Evolutionary conservation across 2,329 filamentous ascomycete genomes (phyloP).

Genomic region (Alternaria consortialis): DNA sequence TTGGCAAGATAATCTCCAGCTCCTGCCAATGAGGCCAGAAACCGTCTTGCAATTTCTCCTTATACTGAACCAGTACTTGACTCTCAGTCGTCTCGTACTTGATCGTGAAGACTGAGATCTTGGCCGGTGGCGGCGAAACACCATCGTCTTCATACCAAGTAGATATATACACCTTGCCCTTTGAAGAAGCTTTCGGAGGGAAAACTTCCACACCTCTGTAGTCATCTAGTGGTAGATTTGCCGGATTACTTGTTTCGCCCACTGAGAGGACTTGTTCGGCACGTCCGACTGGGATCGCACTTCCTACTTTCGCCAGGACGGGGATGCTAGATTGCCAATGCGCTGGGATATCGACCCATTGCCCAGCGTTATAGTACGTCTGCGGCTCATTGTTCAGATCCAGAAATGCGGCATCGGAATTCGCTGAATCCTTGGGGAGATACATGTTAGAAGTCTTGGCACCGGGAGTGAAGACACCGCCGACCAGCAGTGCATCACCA

Average conservation of each 20-base stretch:
- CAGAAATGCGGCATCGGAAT: slow-evolving; percentile 64
- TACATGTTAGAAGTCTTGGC: slow-evolving; percentile 66
- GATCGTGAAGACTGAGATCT: slow-evolving; percentile 39
- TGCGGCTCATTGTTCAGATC: slow-evolving; percentile 71
- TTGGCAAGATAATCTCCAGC: slow-evolving; percentile 61
- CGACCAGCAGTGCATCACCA: slow-evolving; percentile 71
- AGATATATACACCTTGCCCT: slow-evolving; percentile 48
- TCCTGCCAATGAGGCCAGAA: slow-evolving; percentile 62
- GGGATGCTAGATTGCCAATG: slow-evolving; percentile 65
- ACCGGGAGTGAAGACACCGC: slow-evolving; percentile 72
- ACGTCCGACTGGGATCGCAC: slow-evolving; percentile 63
- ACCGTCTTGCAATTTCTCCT: slow-evolving; percentile 49
- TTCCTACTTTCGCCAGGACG: slow-evolving; percentile 64
- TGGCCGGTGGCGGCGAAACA: slow-evolving; percentile 54
- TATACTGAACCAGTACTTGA: slow-evolving; percentile 57
- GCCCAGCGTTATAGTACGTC: slow-evolving; percentile 63
- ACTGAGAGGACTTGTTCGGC: slow-evolving; percentile 61
- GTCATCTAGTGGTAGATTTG: slow-evolving; percentile 60
- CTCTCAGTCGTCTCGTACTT: slow-evolving; percentile 50
- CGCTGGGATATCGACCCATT: slow-evolving; percentile 62
- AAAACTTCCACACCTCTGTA: slow-evolving; percentile 67
- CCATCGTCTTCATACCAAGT: slow-evolving; percentile 68
- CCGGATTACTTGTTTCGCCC: slow-evolving; percentile 59
- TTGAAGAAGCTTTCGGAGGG: slow-evolving; percentile 56
- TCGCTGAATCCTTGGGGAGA: slow-evolving; percentile 60